Conservation (phyloP, 805 yeast species). For the Nakazawaea molendinolei region DNA sequence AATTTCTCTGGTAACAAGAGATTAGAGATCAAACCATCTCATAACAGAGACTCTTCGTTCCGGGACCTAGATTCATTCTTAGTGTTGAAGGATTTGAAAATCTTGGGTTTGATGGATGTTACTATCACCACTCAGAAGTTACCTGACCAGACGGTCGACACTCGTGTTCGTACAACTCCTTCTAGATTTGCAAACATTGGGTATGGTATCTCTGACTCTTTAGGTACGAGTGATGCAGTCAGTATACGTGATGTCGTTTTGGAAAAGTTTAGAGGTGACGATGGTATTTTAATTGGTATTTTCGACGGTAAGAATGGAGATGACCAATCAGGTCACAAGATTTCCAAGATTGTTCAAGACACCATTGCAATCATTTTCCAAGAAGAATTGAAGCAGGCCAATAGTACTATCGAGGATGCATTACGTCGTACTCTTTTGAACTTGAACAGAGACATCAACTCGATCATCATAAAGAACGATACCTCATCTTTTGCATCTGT, state of each 20-base stretch:
- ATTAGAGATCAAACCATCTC: constrained; percentile 74
- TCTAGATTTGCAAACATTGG: constrained; percentile 69
- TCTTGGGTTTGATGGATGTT: constrained; percentile 90
- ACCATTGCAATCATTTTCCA: constrained; percentile 61
- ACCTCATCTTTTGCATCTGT: constrained; percentile 34
- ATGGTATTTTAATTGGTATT: constrained; percentile 72
- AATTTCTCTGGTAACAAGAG: constrained; percentile 91
- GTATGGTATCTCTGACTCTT: constrained; percentile 86
- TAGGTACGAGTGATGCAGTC: constrained; percentile 61
- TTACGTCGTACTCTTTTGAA: constrained; percentile 74
- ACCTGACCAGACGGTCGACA: constrained; percentile 79
- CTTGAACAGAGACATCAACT: constrained; percentile 78
- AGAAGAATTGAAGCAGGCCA: constrained; percentile 48
- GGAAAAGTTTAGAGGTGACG: constrained; percentile 81
- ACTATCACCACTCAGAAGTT: constrained; percentile 83
- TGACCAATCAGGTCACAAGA: constrained; percentile 49
- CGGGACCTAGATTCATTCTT: constrained; percentile 64
- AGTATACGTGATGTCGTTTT: constrained; percentile 79
- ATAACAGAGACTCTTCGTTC: constrained; percentile 43
- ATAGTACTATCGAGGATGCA: constrained; percentile 62
- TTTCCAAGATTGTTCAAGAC: constrained; percentile 69
- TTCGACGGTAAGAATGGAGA: constrained; percentile 78
- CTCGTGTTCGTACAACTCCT: constrained; percentile 87
- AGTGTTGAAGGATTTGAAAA: constrained; percentile 57
- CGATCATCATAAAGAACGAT: constrained; percentile 39